Conservation (phyloP, 1,284 basidiomycete species). For the Microbotryum intermedium region DNA sequence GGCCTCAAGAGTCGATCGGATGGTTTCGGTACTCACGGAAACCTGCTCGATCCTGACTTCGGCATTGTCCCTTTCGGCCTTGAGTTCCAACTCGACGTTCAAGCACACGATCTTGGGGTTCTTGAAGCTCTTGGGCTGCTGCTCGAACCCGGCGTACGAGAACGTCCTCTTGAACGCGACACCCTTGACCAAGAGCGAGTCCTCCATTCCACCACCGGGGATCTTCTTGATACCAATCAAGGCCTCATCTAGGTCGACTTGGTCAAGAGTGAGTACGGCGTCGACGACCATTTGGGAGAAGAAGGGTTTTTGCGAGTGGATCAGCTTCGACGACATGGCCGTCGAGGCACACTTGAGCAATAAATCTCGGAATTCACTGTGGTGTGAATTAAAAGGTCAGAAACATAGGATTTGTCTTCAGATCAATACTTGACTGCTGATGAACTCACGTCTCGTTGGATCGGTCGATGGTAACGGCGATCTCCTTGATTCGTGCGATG, state of each 20-base stretch:
- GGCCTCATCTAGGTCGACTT: conserved; percentile 86
- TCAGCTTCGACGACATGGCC: conserved; percentile 98
- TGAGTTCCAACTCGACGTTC: conserved; percentile 97
- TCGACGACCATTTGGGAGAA: conserved; percentile 99
- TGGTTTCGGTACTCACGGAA: conserved; percentile 43
- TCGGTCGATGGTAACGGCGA: conserved; percentile 86
- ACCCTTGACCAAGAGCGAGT: conserved; percentile 77
- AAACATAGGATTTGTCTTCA: neutral
- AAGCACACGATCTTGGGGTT: conserved; percentile 85
- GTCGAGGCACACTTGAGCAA: conserved; percentile 95
- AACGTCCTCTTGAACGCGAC: conserved; percentile 99
- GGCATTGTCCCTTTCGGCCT: conserved; percentile 99
- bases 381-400: neutral
- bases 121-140: conserved; percentile 90
- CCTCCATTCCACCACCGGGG: conserved; percentile 90
- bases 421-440: neutral
- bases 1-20: neutral
- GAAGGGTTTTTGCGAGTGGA: conserved; percentile 97
- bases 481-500: conserved; percentile 73
- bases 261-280: conserved; percentile 86
- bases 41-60: conserved; percentile 96
- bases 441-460: conserved; percentile 69
- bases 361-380: conserved; percentile 81
- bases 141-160: conserved; percentile 97
- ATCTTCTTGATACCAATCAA: conserved; percentile 99